Evolutionary conservation across 2,329 filamentous ascomycete species (phyloP), one percentile per base, ranked within the genome.

Genomic region (Aspergillus tamarii): DNA sequence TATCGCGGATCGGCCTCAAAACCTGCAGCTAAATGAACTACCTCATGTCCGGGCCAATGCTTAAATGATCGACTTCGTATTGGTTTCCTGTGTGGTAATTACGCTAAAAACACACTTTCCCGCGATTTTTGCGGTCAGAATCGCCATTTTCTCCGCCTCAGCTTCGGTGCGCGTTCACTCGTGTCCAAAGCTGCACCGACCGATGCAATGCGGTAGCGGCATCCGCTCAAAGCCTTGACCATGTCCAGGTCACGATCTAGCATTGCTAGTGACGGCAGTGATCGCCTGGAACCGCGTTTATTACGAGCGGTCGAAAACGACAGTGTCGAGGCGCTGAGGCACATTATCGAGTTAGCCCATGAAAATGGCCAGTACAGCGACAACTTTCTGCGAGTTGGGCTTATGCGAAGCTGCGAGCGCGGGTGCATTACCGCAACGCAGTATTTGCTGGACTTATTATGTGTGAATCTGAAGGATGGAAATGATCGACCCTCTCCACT

Each of bases 241-340:
- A 74, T 73, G 72, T 67, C 73, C 12, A 68, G 68, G 21, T 73
- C 74, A 56, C 72, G 72, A 55, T 73, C 76, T 46, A 78, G 72
- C 65, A 67, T 77, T 43, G 72, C 69, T 14, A 78, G 76, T 66
- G 75, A 78, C 45, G 70, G 69, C 63, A 70, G 77, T 58, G 77
- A 78, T 43, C 75, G 79, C 16, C 73, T 80, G 48, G 79, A 81
- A 59, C 79, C 79, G 7, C 76, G 74, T 23, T 73, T 81, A n/a
- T 72, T 81, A 8, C 75, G 77, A 61, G 78, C 79, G 9, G 78
- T 73, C 4, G 78, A 78, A 59, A 70, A 73, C 57, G 75, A 81
- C 64, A 72, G 78, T 32, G 62, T 77, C 28, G 67, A 74, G 21
- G 67, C 74, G 19, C 71, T 81, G 21, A 67, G 66, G 34, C 69